Conservation (phyloP, 257 asterid genomes). For the Solanum neorickii region DNA sequence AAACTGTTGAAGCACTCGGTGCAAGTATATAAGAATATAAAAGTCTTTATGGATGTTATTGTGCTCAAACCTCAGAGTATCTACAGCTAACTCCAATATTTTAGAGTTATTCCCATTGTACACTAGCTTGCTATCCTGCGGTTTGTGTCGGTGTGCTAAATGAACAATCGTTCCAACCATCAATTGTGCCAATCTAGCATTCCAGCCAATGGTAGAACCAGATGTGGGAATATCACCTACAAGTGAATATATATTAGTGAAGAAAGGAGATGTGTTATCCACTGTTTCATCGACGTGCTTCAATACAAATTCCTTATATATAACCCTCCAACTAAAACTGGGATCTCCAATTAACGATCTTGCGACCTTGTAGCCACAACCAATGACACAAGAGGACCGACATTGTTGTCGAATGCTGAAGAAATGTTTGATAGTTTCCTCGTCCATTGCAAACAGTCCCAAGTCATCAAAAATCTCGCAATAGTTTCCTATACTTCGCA, state of each 20-base stretch:
- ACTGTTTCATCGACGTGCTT: not conserved
- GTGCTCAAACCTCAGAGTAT: conserved; percentile 10
- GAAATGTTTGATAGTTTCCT: not conserved
- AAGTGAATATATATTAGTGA: not conserved
- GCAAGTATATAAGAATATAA: conserved; percentile 49
- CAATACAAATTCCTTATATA: not conserved
- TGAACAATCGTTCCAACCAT: too few relatives aligned
- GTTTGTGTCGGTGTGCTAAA: too few relatives aligned
- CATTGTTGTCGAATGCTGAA: not conserved
- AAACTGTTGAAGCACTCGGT: conserved; percentile 14
- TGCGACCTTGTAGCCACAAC: not conserved
- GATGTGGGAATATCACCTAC: not conserved
- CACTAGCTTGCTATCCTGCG: too few relatives aligned
- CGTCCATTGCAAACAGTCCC: not conserved
- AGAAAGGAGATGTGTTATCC: not conserved
- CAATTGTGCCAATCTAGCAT: not conserved
- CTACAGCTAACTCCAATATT: conserved; percentile 19
- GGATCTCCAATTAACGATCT: not conserved
- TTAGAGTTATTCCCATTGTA: too few relatives aligned
- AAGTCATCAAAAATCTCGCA: not conserved
- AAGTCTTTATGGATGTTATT: conserved; percentile 31
- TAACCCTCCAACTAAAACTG: not conserved
- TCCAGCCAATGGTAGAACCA: not conserved
- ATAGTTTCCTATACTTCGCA: not conserved
- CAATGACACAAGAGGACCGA: not conserved